A percentile compares a stretch with the other conserved stretches of the same genome.
Evolutionary conservation across 192 early-diverging fungal genomes (phyloP).

Genomic region (Chytriomyces hyalinus): DNA sequence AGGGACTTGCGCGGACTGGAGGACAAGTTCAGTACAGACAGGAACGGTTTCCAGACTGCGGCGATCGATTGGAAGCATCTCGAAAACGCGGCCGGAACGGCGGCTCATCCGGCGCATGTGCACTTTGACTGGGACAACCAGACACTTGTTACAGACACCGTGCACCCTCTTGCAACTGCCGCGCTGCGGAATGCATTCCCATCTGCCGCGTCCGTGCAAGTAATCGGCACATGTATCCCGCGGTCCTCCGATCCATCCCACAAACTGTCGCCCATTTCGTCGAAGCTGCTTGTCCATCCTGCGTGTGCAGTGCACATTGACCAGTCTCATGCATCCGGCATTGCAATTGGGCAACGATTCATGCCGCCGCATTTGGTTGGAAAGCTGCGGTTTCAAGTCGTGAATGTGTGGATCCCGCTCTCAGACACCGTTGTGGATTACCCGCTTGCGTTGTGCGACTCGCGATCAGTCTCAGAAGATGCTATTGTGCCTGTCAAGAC

Average conservation of each 20-base stretch:
- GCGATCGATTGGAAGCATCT: background rate
- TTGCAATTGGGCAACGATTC: background rate
- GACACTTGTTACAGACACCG: too few relatives aligned
- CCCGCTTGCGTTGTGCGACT: conserved; percentile 3
- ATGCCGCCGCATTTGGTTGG: background rate
- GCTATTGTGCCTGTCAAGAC: background rate
- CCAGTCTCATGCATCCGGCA: background rate
- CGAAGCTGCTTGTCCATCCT: background rate
- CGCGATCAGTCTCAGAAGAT: background rate
- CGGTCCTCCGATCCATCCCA: too few relatives aligned
- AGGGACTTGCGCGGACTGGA: conserved; percentile 8
- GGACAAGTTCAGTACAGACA: background rate
- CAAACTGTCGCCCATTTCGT: too few relatives aligned
- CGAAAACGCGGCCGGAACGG: too few relatives aligned
- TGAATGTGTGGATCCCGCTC: conserved; percentile 7
- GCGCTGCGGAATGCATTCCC: too few relatives aligned
- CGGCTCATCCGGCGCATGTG: too few relatives aligned
- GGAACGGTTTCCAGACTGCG: background rate
- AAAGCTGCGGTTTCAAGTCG: background rate
- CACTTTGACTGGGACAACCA: too few relatives aligned
- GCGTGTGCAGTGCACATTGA: conserved; percentile 2
- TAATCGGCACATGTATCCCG: too few relatives aligned
- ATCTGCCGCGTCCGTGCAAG: too few relatives aligned
- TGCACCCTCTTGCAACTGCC: too few relatives aligned
- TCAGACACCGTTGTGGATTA: background rate